phyloP scores from a whole-genome alignment of 1,139 yeast species.

The Nakaseomyces bracarensis region DNA sequence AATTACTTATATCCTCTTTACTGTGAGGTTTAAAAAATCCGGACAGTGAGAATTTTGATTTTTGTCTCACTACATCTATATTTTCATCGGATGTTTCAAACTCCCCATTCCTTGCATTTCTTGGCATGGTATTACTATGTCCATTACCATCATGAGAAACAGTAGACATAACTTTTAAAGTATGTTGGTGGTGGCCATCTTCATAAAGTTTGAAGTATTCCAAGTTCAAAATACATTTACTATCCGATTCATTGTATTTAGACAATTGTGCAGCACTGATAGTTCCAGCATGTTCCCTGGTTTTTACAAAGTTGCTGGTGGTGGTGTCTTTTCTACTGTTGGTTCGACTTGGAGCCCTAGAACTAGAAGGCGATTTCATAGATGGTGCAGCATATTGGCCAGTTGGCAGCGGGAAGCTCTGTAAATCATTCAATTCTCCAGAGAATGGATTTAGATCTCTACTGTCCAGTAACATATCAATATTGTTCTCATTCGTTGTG shows the following conservation, averaged over 20 bases:
- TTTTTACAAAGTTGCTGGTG: background rate
- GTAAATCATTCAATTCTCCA: constrained; percentile 1
- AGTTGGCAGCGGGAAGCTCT: constrained; percentile 1
- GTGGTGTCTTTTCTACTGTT: background rate
- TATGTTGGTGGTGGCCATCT: constrained; percentile 17
- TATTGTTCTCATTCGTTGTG: background rate
- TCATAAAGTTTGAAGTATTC: constrained; percentile 15
- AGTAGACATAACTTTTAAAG: constrained; percentile 13
- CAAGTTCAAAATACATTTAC: constrained; percentile 10
- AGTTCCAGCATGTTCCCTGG: constrained; percentile 6
- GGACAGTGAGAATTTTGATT: constrained; percentile 10
- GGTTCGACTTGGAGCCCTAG: background rate
- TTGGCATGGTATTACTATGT: background rate
- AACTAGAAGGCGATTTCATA: constrained; percentile 1
- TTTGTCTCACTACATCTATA: background rate
- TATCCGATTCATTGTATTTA: background rate
- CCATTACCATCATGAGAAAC: constrained; percentile 6
- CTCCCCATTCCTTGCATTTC: background rate
- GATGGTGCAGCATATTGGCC: background rate
- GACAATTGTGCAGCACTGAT: constrained; percentile 3
- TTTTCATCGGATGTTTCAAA: background rate
- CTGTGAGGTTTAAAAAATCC: constrained; percentile 23
- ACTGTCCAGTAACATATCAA: constrained; percentile 3
- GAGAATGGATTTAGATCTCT: constrained; percentile 2
- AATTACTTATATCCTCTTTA: constrained; percentile 8